A percentile compares a stretch with the other conserved stretches of the same genome.
Evolutionary conservation across 768 basidiomycete species (phyloP).

Genomic region (Pleurotus citrinopileatus): DNA sequence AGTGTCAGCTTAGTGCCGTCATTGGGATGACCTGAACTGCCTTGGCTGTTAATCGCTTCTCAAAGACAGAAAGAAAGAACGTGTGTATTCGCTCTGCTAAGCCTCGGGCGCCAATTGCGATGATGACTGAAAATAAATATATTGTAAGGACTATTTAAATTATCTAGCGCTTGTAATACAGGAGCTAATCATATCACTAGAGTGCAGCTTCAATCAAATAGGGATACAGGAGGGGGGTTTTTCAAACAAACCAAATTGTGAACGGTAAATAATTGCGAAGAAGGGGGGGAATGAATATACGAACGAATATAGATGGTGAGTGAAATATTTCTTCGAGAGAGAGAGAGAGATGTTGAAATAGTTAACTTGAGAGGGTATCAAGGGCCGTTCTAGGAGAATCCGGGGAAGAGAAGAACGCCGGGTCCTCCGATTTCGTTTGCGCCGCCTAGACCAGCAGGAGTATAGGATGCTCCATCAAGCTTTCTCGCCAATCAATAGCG

Average conservation of each 20-base stretch:
- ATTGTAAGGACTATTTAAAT: conserved; percentile 7
- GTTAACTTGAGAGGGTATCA: background rate
- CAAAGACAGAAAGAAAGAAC: background rate
- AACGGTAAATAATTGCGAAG: conserved; percentile 1
- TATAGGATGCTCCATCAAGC: conserved; percentile 46
- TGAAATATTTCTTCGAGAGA: background rate
- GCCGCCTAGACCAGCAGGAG: conserved; percentile 46
- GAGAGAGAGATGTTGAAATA: background rate
- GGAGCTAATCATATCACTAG: conserved; percentile 1
- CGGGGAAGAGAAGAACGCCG: background rate
- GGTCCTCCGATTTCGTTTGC: background rate
- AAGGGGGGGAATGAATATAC: background rate
- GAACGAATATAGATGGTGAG: background rate
- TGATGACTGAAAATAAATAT: background rate
- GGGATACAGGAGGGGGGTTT: conserved; percentile 3
- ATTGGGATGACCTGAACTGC: background rate
- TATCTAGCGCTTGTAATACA: conserved; percentile 11
- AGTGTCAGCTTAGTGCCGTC: no score
- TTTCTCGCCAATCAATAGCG: conserved; percentile 60
- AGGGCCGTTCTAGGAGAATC: background rate
- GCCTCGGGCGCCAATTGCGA: no score
- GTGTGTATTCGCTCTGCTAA: no score
- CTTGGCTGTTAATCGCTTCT: background rate
- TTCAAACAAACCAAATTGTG: background rate
- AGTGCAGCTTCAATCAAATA: background rate